Evolutionary conservation across 2,329 filamentous ascomycete species (phyloP), one percentile per base, ranked within the genome.

Genomic region (Paecilomyces sp.): DNA sequence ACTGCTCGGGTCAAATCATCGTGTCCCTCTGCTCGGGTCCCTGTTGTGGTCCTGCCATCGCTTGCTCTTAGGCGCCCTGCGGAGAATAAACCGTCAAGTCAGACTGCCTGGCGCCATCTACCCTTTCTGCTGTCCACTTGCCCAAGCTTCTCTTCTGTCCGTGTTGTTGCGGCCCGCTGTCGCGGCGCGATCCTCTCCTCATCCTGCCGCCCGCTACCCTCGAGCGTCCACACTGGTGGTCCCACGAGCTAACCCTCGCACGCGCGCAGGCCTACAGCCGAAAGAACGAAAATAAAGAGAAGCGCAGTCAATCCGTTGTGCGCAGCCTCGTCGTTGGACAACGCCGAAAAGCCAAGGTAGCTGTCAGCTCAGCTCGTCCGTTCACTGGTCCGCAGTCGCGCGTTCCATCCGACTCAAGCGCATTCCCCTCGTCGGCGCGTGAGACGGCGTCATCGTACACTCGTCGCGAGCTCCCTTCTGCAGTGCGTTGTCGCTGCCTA

Each of bases 161-260:
- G 58, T 61, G 55, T 24, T 55, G 58, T 54, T 62, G 56, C 60
- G 63, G 61, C 57, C 63, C 60, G 60, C 62, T 60, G 52, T 63
- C 59, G 62, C 64, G 64, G 64, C 59, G 57, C 51, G 58, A 58
- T 61, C 59, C 18, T 50, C 50, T 50, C 30, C 55, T 41, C 55
- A 55, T 36, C 54, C 12, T 30, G 7, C 25, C 22, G 11, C 25
- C n/a, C 25, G 30, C 25, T 13, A 24, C 1, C 33, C 31, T 36
- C 54, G 24, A 36, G n/a, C 31, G n/a, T 25, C 55, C n/a, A 36
- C 18, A 36, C 18, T 31, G 5, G 22, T 18, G 13, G 24, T 53
- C 24, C 51, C 31, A 25, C 24, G 55, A 56, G 25, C 57, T 58
- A 55, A 58, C 34, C 25, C 11, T 55, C 53, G 53, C 57, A 52